Base-by-base conservation (phyloP, 129 eudicot species). In the Flaveria bidentis region DNA sequence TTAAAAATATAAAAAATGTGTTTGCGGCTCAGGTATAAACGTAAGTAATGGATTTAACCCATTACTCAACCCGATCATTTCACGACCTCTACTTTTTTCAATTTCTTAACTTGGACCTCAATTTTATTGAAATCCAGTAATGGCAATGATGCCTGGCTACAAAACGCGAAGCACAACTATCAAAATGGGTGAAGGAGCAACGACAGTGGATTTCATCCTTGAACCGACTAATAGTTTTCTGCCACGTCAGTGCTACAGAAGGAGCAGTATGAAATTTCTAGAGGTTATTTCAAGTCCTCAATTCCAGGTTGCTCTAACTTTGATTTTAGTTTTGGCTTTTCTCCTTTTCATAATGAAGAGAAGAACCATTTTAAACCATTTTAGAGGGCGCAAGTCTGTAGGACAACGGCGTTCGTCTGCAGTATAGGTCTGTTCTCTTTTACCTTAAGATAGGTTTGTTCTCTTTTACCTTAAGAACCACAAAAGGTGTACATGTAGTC, bases 91-190 rank as follows among this genome's bases (percentile, higher is more conserved):
- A 18, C 3, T 30, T 49, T 14, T 41, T 12, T 66, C 1, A 9
- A n/a, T 4, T 39, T 69, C n/a, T 45, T 69, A 30, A 45, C 28
- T 39, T 0, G 3, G 23, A 39, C 22, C 20, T 76, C 11, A 65
- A 28, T 11, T 26, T 9, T 68, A 12, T 30, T 49, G 28, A 57
- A 76, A 80, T 82, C 81, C 84, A 94, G 98, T 94, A 65, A 69
- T 75, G 53, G 98, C 98, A 17, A 77, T 81, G 49, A 91, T 87
- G 91, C 87, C 93, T 10, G 97, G 97, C 74, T 87, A 94, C 87
- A 88, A 82, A 72, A 76, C 86, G 30, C 92, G 87, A 77, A 87
- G 85, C 75, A 86, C 98, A 17, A 16, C 81, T 53, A 79, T 90
- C 49, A 18, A 80, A 61, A 69, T 90, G 74, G 88, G 76, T 42